Base-by-base conservation (phyloP, 139 green algal species). In the Chlamydomonas sp. region DNA sequence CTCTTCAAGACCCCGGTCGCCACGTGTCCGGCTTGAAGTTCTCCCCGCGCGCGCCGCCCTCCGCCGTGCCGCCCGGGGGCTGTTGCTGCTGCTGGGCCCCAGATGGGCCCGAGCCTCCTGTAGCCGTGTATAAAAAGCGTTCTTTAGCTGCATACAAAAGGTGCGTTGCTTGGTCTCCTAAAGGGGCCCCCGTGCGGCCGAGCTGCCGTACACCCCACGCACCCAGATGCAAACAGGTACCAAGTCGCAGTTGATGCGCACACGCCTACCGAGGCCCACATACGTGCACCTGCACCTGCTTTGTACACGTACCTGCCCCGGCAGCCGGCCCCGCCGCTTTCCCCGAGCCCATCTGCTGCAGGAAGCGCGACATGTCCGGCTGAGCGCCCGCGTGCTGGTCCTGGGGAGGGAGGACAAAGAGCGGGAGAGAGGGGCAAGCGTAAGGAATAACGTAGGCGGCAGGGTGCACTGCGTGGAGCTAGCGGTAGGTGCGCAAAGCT, bases 291-390 rank as follows among this genome's bases (percentile, higher is more conserved):
- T 49, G 31, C 31, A 49, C 31, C 31, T 49, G 31, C 31, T 49
- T 49, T 49, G 31, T 49, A 49, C 31, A 49, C 31, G 31, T 49
- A 49, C 31, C 31, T 49, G 31, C 12, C 68, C 15, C 68, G 6
- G 12, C 58, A 4, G 57, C 14, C 75, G 6, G 57, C 58, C 57
- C 75, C 9, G 9, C 57, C 9, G 57, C 9, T 17, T 58, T 58
- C 4, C 68, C 68, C 14, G 10, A 18, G 10, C 76, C 80, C 69
- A 92, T 83, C 85, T 92, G 89, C 69, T 73, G 63, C 68, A 86
- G 84, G 77, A 92, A 90, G 4, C 81, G 63, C 12, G 57, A 63
- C 20, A 92, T 86, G 81, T 92, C 89, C 20, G 89, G 85, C 31
- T 79, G 72, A 1, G 82, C 60, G 12, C 82, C 82, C 9, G 69